Percentiles rank a stretch among this genome's conserved stretches.
Evolutionary conservation across 106 monocot genomes (phyloP).

Genomic region (Dendrobium officinale): DNA sequence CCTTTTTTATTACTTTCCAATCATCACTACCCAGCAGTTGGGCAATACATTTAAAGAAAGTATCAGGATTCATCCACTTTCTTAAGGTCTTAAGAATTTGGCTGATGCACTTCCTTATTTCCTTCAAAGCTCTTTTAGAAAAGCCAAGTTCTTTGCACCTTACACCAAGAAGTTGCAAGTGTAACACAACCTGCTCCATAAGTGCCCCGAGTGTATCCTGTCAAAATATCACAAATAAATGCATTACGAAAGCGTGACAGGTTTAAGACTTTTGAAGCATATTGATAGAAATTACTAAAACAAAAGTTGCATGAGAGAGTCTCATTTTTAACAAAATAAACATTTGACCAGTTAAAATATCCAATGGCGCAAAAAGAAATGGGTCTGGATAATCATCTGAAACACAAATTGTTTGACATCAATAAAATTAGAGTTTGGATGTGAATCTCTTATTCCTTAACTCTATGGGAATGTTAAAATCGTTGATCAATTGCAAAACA

Average conservation of each 20-base stretch:
- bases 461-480: too few species aligned
- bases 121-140: constrained; percentile 18
- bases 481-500: too few species aligned
- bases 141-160: constrained; percentile 29
- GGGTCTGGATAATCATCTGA: too few species aligned
- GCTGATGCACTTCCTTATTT: constrained; percentile 32
- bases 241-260: not conserved
- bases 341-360: not conserved
- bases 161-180: constrained; percentile 26
- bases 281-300: not conserved
- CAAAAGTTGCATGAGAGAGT: not conserved
- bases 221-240: constrained; percentile 8
- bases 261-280: not conserved
- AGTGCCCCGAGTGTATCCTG: constrained; percentile 58
- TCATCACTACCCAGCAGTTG: constrained; percentile 39
- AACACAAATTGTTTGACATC: too few species aligned
- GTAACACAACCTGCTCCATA: constrained; percentile 68
- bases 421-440: too few species aligned
- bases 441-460: too few species aligned
- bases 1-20: constrained; percentile 64
- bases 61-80: constrained; percentile 52
- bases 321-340: not conserved
- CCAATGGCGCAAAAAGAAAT: too few species aligned
- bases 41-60: constrained; percentile 54
- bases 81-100: constrained; percentile 43